Evolutionary conservation across 140 eudicot genomes (phyloP), one percentile per base, ranked within the genome.

Genomic region (Erigeron philadelphicus): DNA sequence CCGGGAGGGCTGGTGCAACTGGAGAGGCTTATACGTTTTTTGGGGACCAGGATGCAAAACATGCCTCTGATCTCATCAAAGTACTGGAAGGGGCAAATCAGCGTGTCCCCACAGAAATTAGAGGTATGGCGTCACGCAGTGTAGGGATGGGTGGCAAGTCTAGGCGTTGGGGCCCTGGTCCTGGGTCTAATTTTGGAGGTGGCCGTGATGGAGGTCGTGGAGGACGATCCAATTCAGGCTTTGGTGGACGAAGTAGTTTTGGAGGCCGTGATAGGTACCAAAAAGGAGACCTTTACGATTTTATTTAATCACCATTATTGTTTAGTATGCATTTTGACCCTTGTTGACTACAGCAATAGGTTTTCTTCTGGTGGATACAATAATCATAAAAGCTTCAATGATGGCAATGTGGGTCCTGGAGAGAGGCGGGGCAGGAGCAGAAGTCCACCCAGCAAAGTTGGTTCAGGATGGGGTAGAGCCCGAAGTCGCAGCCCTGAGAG

Each of bases 1-100:
- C 98, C 0, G 98, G 98, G 1, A 86, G 98, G 75, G 98, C 99
- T 3, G 99, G 99, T 65, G 99, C 99, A 44, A 86, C 94, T 7
- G 99, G 99, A 31, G 82, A 70, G 72, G 97, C 99, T 9, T 89
- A 89, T 61, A 86, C 99, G 0, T 93, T 93, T 67, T 85, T 89
- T 7, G 57, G 78, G 40, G 97, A 89, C n/a, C 90, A 87, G 68
- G 96, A 93, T 76, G 79, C 84, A 2, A 93, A 84, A 68, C 89
- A 93, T 79, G 99, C 94, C 43, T 80, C 85, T 11, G 99, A 93
- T 40, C 95, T 93, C 18, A 75, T 93, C 47, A 93, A 89, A 64
- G 69, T 93, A 19, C 73, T 93, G 70, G 99, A 89, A 83, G 99
- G 99, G 8, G 97, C 99, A 31, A 85, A 89, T 78, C 99, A 93